phyloP scores from a whole-genome alignment of 768 basidiomycete genomes.

The Leccinum broughii region DNA sequence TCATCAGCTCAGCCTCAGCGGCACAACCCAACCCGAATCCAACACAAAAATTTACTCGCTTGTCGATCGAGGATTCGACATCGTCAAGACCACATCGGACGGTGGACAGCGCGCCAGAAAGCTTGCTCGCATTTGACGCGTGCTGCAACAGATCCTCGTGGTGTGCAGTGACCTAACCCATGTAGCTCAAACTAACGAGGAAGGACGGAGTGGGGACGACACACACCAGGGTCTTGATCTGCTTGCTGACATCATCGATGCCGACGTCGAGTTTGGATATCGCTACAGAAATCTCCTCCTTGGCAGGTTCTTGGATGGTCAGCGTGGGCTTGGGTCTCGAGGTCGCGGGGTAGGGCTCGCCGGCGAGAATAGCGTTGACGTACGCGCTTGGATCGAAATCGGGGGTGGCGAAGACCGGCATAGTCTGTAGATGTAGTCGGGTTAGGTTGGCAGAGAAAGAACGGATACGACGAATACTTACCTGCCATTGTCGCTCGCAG shows the following conservation, averaged over 20 bases:
- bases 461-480: constrained; percentile 6
- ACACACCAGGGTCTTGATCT: constrained; percentile 81
- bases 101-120: constrained; percentile 66
- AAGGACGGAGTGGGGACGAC: background rate
- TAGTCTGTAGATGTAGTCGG: constrained; percentile 52
- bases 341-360: constrained; percentile 67
- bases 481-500: constrained; percentile 18
- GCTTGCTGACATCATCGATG: constrained; percentile 89
- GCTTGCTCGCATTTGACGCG: constrained; percentile 71
- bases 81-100: constrained; percentile 73
- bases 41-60: constrained; percentile 43
- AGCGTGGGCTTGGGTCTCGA: constrained; percentile 27
- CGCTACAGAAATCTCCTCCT: constrained; percentile 87
- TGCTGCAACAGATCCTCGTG: constrained; percentile 82
- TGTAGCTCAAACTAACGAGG: background rate
- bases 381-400: constrained; percentile 89
- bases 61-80: constrained; percentile 73
- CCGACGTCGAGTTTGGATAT: constrained; percentile 85
- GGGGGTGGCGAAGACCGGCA: constrained; percentile 63
- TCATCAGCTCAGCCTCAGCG: background rate
- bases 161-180: constrained; percentile 69
- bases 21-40: background rate
- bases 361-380: constrained; percentile 86
- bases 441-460: background rate
- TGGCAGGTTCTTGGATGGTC: constrained; percentile 52